A percentile compares a stretch with the other conserved stretches of the same genome.
phyloP scores from a whole-genome alignment of 805 yeast species.

The Saturnispora bothae region DNA sequence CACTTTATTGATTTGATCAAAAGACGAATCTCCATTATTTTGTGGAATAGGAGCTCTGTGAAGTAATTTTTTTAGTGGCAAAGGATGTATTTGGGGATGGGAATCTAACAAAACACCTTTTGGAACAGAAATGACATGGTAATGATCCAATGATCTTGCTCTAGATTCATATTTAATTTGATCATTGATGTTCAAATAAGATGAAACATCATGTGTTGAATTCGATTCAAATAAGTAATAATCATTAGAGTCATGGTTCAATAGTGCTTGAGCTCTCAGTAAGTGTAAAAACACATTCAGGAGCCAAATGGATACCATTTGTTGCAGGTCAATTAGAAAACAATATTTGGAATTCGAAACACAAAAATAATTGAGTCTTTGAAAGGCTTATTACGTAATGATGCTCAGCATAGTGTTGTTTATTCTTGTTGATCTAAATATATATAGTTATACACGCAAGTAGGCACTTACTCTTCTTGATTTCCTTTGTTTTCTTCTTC shows the following conservation, averaged over 20 bases:
- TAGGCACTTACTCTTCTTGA: too few relatives aligned
- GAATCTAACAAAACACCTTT: conserved; percentile 33
- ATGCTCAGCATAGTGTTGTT: not conserved
- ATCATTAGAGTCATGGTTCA: conserved; percentile 36
- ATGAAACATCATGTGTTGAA: not conserved
- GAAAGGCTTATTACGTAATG: too few relatives aligned
- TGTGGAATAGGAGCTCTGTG: conserved; percentile 49
- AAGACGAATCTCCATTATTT: conserved; percentile 40
- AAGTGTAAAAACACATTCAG: too few relatives aligned
- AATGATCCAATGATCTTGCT: conserved; percentile 48
- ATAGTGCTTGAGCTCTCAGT: too few relatives aligned
- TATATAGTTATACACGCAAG: too few relatives aligned
- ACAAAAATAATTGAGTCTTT: too few relatives aligned
- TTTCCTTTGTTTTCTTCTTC: not conserved
- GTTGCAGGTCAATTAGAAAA: too few relatives aligned
- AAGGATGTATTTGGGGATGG: conserved; percentile 34
- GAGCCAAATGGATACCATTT: too few relatives aligned
- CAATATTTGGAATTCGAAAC: too few relatives aligned
- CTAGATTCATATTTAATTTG: conserved; percentile 49
- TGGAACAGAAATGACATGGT: conserved; percentile 43
- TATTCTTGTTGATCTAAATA: too few relatives aligned
- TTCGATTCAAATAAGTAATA: conserved; percentile 51
- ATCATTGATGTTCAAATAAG: conserved; percentile 10
- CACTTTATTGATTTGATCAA: conserved; percentile 35
- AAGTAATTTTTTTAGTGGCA: conserved; percentile 42